Percentiles rank a stretch among this genome's conserved stretches.
phyloP scores from a whole-genome alignment of 495 filamentous ascomycete genomes.

The Entonaema liquescens region DNA sequence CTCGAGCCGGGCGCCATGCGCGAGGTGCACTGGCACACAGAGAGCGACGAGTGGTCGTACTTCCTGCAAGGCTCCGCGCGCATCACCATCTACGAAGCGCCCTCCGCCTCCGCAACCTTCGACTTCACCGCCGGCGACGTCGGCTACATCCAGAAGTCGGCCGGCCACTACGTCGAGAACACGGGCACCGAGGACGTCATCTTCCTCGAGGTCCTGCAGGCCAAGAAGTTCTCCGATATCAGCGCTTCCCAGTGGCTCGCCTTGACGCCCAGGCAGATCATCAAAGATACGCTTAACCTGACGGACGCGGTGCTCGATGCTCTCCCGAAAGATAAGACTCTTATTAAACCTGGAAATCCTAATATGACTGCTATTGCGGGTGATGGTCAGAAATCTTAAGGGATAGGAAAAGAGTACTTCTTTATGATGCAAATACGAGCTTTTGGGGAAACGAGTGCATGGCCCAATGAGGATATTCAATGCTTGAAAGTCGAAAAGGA shows the following conservation, averaged over 20 bases:
- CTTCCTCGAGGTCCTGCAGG: slow-evolving; percentile 75
- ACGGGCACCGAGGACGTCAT: slow-evolving; percentile 72
- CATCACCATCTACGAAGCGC: slow-evolving; percentile 71
- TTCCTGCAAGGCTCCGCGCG: slow-evolving; percentile 74
- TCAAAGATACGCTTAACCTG: slow-evolving; percentile 69
- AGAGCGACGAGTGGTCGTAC: slow-evolving; percentile 79
- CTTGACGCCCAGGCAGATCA: slow-evolving; percentile 69
- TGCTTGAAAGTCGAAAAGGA: not conserved
- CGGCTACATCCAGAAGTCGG: slow-evolving; percentile 70
- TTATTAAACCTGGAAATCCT: slow-evolving; percentile 60
- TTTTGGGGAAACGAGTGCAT: not conserved
- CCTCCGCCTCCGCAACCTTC: slow-evolving; percentile 69
- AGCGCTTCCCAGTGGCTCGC: slow-evolving; percentile 72
- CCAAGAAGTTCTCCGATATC: slow-evolving; percentile 69
- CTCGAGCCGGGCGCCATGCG: slow-evolving; percentile 77
- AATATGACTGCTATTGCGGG: slow-evolving; percentile 48
- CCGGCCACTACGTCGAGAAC: slow-evolving; percentile 79
- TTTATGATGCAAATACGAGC: not conserved
- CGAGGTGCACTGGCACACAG: slow-evolving; percentile 83
- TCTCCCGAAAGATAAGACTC: slow-evolving; percentile 69
- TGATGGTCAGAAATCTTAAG: slow-evolving; percentile 18
- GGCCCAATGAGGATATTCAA: not conserved
- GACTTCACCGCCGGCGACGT: slow-evolving; percentile 80
- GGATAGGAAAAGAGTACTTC: not conserved
- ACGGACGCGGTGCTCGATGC: slow-evolving; percentile 61